A percentile compares a stretch with the other conserved stretches of the same genome.
Conservation (phyloP, 1,284 basidiomycete species). For the Leccinum solheimii region DNA sequence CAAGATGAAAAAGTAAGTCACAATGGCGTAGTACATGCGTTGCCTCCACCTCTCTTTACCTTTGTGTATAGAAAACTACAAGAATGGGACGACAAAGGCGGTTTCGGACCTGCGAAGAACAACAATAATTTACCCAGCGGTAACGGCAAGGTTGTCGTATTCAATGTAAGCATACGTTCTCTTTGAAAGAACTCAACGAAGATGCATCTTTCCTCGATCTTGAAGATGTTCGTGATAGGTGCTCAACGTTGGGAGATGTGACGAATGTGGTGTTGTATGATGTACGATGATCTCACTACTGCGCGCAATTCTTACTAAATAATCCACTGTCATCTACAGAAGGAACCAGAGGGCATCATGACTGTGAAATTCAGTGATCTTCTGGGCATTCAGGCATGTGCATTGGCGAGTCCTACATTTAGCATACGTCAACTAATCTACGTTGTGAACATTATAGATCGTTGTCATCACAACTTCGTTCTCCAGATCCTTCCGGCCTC, state of each 20-base stretch:
- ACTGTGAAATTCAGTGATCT: constrained; percentile 93
- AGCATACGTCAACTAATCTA: too few species aligned
- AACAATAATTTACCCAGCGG: too few species aligned
- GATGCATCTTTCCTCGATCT: constrained; percentile 45
- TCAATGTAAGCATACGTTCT: too few species aligned
- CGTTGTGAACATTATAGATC: too few species aligned
- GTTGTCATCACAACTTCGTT: too few species aligned
- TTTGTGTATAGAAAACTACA: constrained; percentile 61
- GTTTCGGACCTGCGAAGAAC: too few species aligned
- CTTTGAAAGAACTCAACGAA: not conserved
- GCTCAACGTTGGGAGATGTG: constrained; percentile 85
- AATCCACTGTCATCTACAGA: constrained; percentile 45
- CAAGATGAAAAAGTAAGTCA: constrained; percentile 83
- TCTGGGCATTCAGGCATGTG: constrained; percentile 29
- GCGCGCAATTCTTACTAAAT: not conserved
- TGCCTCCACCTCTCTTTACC: not conserved
- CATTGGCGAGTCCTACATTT: too few species aligned
- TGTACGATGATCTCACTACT: constrained; percentile 33
- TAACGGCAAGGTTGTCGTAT: too few species aligned
- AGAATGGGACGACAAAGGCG: constrained; percentile 72
- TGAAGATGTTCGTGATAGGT: constrained; percentile 89
- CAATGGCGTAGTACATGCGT: not conserved
- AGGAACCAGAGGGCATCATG: constrained; percentile 93
- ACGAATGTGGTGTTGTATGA: constrained; percentile 96
- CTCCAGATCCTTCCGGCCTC: too few species aligned